Evolutionary conservation across 1,284 basidiomycete species (phyloP).

Genomic region (Leucocoprinus gongylophorus): DNA sequence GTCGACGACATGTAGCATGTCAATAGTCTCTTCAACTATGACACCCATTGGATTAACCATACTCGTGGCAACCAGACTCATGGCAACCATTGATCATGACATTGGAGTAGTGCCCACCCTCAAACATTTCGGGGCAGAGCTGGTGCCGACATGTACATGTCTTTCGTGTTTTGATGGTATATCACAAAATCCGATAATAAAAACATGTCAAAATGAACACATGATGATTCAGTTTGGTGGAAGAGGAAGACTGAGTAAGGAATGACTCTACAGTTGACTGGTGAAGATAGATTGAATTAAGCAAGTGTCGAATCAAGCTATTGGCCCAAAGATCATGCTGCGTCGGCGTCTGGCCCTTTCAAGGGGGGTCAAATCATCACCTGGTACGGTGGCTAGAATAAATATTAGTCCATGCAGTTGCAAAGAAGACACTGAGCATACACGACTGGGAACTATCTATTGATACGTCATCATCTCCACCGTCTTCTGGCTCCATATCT

Average conservation of each 20-base stretch:
- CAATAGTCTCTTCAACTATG: not conserved
- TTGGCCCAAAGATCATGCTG: slow-evolving; percentile 28
- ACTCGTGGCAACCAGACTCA: not conserved
- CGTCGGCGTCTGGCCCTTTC: slow-evolving; percentile 49
- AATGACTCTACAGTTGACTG: not conserved
- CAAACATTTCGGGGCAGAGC: too few relatives aligned
- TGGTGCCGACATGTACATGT: too few relatives aligned
- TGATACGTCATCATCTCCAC: slow-evolving; percentile 31
- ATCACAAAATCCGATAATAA: slow-evolving; percentile 1
- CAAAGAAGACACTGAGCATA: slow-evolving; percentile 25
- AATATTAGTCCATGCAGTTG: not conserved
- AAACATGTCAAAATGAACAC: not conserved
- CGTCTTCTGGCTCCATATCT: slow-evolving; percentile 25
- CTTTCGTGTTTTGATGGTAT: not conserved
- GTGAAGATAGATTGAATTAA: not conserved
- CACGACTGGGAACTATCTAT: slow-evolving; percentile 40
- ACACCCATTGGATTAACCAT: not conserved
- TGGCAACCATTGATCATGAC: too few relatives aligned
- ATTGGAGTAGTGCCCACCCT: too few relatives aligned
- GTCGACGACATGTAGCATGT: slow-evolving; percentile 79
- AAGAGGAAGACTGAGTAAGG: not conserved
- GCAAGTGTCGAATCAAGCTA: slow-evolving; percentile 14
- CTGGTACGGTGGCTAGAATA: slow-evolving; percentile 32
- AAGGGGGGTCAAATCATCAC: slow-evolving; percentile 48
- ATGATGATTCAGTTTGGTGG: not conserved